A percentile compares a stretch with the other conserved stretches of the same genome.
phyloP scores from a whole-genome alignment of 805 yeast species.

The Wickerhamiella slavikovae region DNA sequence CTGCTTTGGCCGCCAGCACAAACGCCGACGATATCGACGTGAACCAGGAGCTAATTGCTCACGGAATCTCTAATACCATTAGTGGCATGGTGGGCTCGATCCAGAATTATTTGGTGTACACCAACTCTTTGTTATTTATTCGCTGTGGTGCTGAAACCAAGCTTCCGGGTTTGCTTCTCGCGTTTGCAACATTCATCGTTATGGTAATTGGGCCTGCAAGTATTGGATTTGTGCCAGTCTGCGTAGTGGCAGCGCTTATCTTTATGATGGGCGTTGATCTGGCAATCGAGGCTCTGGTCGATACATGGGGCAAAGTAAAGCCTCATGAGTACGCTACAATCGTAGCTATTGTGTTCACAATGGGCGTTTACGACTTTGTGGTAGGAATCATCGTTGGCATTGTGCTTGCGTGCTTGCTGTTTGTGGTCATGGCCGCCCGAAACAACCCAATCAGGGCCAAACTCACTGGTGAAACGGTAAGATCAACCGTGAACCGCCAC shows the following conservation, averaged over 20 bases:
- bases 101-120: constrained; percentile 86
- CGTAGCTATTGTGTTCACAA: constrained; percentile 65
- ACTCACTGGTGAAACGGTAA: constrained; percentile 70
- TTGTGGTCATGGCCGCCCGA: constrained; percentile 79
- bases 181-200: constrained; percentile 56
- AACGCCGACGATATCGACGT: constrained; percentile 67
- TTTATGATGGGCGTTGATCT: constrained; percentile 81
- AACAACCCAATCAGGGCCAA: constrained; percentile 63
- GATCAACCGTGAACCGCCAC: constrained; percentile 83
- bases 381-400: constrained; percentile 82
- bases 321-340: constrained; percentile 71
- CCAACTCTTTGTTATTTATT: constrained; percentile 78
- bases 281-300: constrained; percentile 65
- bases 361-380: constrained; percentile 94
- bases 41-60: constrained; percentile 83
- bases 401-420: constrained; percentile 78
- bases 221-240: constrained; percentile 86
- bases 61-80: constrained; percentile 73
- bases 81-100: constrained; percentile 76
- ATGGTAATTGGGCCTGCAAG: constrained; percentile 81
- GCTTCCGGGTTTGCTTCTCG: constrained; percentile 75
- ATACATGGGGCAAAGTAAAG: constrained; percentile 59
- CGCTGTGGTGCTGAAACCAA: constrained; percentile 88
- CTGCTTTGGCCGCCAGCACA: constrained; percentile 82
- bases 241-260: constrained; percentile 87